A percentile compares a stretch with the other conserved stretches of the same genome.
phyloP scores from a whole-genome alignment of 73 alveolate genomes.

The Stentor coeruleus region DNA sequence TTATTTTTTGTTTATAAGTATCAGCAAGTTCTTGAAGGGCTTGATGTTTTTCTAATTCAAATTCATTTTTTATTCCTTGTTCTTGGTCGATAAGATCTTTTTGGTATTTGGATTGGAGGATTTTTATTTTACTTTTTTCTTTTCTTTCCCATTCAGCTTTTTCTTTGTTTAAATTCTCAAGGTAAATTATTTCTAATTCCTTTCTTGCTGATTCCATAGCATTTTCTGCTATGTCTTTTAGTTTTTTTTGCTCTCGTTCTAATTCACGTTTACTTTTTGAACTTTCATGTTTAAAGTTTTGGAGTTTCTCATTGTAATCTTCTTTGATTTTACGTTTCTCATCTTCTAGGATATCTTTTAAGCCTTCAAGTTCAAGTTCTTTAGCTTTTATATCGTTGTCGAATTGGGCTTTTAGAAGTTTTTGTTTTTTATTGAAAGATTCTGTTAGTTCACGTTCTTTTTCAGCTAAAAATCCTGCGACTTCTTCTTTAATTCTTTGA shows the following conservation, averaged over 20 bases:
- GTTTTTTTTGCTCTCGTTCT: conserved; percentile 17
- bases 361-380: not conserved
- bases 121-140: not conserved
- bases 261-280: not conserved
- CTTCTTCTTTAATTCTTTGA: conserved; percentile 13
- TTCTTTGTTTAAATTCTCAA: conserved; percentile 1
- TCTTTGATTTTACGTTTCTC: not conserved
- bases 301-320: not conserved
- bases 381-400: not conserved
- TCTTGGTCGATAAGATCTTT: conserved; percentile 16
- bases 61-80: not conserved
- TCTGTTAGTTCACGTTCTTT: conserved; percentile 11
- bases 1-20: not conserved
- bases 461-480: not conserved
- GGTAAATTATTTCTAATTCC: not conserved
- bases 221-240: not conserved
- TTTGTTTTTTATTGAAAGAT: not conserved
- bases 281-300: not conserved
- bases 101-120: conserved; percentile 7
- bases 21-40: not conserved
- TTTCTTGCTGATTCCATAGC: conserved; percentile 15
- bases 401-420: not conserved
- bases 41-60: conserved; percentile 10
- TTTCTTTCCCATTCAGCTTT: not conserved
- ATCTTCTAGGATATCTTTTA: not conserved